Evolutionary conservation across 331 rosid species (phyloP), one percentile per base, ranked within the genome.

Genomic region (Dryas integrifolia): DNA sequence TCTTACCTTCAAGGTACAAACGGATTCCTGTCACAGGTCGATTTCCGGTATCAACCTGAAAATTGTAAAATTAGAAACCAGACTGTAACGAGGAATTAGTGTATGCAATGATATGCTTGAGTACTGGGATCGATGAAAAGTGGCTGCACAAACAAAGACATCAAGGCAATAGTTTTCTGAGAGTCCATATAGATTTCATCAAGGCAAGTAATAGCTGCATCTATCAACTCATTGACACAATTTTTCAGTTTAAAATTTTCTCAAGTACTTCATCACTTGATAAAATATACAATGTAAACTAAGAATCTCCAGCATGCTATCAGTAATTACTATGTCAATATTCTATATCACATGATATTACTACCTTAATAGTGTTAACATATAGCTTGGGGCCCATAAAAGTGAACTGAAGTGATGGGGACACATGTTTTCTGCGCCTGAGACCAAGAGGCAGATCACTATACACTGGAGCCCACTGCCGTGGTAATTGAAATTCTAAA

Each of bases 391-490:
- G 92, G 48, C 97, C 97, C 92, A 94, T 75, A 35, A 94, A 81
- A 79, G 81, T 72, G 72, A 94, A 94, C 83, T 81, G 85, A 24
- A 88, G 86, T 3, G 90, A 80, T 14, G 93, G 93, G 63, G 82
- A 86, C 9, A 59, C 72, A 9, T 78, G 83, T 70, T 77, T 84
- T 82, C 86, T 78, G 55, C 76, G 83, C 80, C 72, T 70, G 9
- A 76, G 80, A 82, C 81, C 76, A 6, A 86, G 86, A 73, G 92
- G 97, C 26, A 89, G 77, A 76, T 91, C 94, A 1, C 89, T 88
- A 50, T 86, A 89, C 80, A 83, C 84, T 9, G 98, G 96, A 5
- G 97, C 97, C 98, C 98, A 94, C 58, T 91, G 96, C 35, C 96
- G 84, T 7, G 96, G 92, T 85, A 94, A 75, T 73, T 94, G 97